Evolutionary conservation across 768 basidiomycete species (phyloP).

Genomic region (Kwoniella sp.): DNA sequence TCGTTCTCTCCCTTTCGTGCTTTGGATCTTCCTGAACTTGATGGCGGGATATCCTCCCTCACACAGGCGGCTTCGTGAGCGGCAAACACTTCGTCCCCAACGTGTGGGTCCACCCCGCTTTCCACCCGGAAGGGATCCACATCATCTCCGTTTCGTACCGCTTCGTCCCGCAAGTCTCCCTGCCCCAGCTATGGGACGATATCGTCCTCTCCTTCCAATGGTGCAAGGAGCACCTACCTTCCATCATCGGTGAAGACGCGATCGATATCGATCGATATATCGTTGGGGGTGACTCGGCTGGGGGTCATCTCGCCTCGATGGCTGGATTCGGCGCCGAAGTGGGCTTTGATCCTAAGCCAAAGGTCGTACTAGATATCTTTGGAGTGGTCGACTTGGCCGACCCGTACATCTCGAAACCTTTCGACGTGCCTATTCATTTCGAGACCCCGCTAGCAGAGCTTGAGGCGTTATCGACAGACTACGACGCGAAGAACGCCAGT

Average conservation of each 20-base stretch:
- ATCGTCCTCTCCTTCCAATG: conserved; percentile 21
- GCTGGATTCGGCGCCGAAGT: conserved; percentile 2
- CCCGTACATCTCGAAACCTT: conserved; percentile 3
- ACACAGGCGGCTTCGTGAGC: conserved; percentile 17
- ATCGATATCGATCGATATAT: conserved; percentile 23
- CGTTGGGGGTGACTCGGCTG: conserved; percentile 38
- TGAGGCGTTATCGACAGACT: not conserved
- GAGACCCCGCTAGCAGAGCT: not conserved
- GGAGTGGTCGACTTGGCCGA: conserved; percentile 32
- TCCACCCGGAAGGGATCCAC: conserved; percentile 25
- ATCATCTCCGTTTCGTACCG: conserved; percentile 35
- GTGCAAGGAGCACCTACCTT: conserved; percentile 24
- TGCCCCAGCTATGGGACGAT: conserved; percentile 24
- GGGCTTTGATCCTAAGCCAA: conserved; percentile 17
- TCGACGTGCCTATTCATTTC: not conserved
- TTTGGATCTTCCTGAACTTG: not conserved
- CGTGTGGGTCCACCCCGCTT: conserved; percentile 31
- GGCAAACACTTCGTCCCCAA: conserved; percentile 27
- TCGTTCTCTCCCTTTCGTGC: too few species aligned
- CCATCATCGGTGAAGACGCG: conserved; percentile 12
- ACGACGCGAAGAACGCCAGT: conserved; percentile 22
- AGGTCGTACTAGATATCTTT: conserved; percentile 24
- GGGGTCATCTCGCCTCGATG: conserved; percentile 24
- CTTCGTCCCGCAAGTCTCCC: conserved; percentile 27
- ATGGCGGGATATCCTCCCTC: not conserved